These are phyloP conservation scores for Cladosporium colombiae DNA, from an alignment of 2,329 filamentous ascomycete genomes.

Conservation along the genomic window DNA sequence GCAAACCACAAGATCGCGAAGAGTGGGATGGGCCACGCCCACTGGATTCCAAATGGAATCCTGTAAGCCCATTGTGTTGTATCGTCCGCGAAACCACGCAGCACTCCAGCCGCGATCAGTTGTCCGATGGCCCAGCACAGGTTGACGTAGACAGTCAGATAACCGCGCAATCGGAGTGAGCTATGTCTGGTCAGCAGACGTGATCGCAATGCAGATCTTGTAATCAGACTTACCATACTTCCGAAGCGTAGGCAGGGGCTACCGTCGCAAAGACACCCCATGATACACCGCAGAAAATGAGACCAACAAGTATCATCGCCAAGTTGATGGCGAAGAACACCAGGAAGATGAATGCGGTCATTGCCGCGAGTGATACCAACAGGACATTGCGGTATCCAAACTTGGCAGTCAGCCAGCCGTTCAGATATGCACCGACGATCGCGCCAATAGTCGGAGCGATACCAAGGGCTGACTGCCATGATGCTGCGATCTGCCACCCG, in stretches of 20 bases:
- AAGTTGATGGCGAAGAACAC: constrained; percentile 53
- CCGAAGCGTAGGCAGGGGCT: constrained; percentile 52
- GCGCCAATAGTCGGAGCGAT: constrained; percentile 57
- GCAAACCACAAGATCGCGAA: constrained; percentile 34
- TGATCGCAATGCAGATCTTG: no score
- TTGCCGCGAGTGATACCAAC: constrained; percentile 19
- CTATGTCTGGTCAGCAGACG: constrained; percentile 24
- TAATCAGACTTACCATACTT: constrained; percentile 50
- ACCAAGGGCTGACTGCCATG: constrained; percentile 38
- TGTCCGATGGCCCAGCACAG: constrained; percentile 46
- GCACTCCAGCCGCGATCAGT: constrained; percentile 39
- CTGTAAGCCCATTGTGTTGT: constrained; percentile 40
- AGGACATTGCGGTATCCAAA: constrained; percentile 24
- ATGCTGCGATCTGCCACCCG: constrained; percentile 34
- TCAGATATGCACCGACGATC: constrained; percentile 47
- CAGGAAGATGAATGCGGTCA: constrained; percentile 52
- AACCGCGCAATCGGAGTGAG: constrained; percentile 27
- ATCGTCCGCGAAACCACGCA: constrained; percentile 26
- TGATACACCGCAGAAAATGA: constrained; percentile 58
- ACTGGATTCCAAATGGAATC: constrained; percentile 49
- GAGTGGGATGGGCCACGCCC: constrained; percentile 48
- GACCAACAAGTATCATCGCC: constrained; percentile 47
- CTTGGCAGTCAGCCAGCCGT: constrained; percentile 16
- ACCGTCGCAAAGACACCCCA: constrained; percentile 64
- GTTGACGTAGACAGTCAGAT: constrained; percentile 46